These are phyloP conservation scores for Helianthus annuus DNA, from an alignment of 129 eudicot species.

Conservation along the genomic window HanXRQr2.0-SUNRISE NC_035448.2:171535285-171535784, in stretches of 20 bases:
- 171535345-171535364: background rate
- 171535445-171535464: constrained; percentile 4
- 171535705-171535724: constrained; percentile 21
- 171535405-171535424: constrained; percentile 1
- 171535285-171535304: constrained; percentile 1
- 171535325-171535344: constrained; percentile 5
- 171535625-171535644: too few relatives aligned
- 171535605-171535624: too few relatives aligned
- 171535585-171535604: constrained; percentile 15
- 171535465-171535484: constrained; percentile 14
- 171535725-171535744: background rate
- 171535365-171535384: background rate
- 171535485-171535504: constrained; percentile 4
- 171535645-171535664: too few relatives aligned
- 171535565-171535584: background rate
- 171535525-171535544: background rate
- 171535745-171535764: constrained; percentile 16
- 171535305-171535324: constrained; percentile 16
- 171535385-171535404: constrained; percentile 7
- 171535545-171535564: constrained; percentile 6
- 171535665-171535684: too few relatives aligned
- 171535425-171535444: constrained; percentile 1
- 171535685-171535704: background rate
- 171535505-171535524: constrained; percentile 13
- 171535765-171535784: constrained; percentile 4